These are phyloP conservation scores for Candida vaughaniae DNA, from an alignment of 805 yeast genomes.

Conservation along the genomic window DNA sequence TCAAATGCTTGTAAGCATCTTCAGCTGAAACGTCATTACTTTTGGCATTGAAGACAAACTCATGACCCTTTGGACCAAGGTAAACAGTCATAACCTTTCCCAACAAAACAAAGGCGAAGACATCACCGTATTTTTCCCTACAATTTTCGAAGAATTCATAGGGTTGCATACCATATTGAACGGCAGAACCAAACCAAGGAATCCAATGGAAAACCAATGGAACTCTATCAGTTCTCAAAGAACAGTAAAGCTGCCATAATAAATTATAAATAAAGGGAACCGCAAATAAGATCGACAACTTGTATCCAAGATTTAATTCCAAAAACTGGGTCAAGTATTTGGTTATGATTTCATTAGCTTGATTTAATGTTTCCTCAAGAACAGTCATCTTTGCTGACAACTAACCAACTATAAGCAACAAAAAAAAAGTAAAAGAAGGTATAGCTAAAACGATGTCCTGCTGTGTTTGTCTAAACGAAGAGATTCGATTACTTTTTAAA, in stretches of 20 bases:
- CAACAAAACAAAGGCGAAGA: conserved; percentile 82
- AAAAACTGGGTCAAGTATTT: conserved; percentile 16
- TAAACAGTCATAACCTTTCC: conserved; percentile 95
- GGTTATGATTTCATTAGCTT: conserved; percentile 3
- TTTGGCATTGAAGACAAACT: conserved; percentile 89
- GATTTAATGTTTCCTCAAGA: conserved; percentile 15
- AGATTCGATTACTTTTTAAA: conserved; percentile 1
- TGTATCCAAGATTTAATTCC: conserved; percentile 25
- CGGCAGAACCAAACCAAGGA: conserved; percentile 95
- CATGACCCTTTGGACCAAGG: conserved; percentile 97
- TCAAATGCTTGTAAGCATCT: conserved; percentile 90
- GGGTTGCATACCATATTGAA: conserved; percentile 88
- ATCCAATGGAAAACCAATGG: conserved; percentile 91
- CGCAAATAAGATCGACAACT: conserved; percentile 32
- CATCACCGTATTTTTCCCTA: conserved; percentile 85
- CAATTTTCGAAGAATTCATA: conserved; percentile 82
- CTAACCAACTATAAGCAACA: no score
- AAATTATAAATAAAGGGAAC: conserved; percentile 67
- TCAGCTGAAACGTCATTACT: conserved; percentile 90
- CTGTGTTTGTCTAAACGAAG: no score
- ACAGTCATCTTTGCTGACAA: conserved; percentile 31
- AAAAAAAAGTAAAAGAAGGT: no score
- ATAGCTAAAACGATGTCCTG: no score
- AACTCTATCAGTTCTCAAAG: conserved; percentile 76
- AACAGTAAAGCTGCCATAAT: conserved; percentile 64